Percentiles rank a stretch among this genome's conserved stretches.
These are phyloP conservation scores for Lentinula guzmanii DNA, from an alignment of 768 basidiomycete genomes.

Conservation along the genomic window DNA sequence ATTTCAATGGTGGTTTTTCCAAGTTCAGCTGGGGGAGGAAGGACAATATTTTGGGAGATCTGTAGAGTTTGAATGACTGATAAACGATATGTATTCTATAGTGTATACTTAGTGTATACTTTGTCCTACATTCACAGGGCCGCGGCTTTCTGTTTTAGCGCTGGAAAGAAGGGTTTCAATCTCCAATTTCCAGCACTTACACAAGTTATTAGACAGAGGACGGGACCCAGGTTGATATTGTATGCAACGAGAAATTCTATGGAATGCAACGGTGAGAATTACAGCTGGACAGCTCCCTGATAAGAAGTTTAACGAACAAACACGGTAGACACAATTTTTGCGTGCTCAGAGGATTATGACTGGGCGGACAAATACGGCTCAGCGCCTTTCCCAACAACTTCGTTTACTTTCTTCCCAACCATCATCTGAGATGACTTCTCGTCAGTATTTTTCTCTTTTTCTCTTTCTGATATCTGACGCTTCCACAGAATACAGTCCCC, in stretches of 20 bases:
- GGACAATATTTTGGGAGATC: slow-evolving; percentile 30
- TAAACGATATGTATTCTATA: neutral
- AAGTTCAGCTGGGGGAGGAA: slow-evolving; percentile 29
- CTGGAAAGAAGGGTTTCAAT: neutral
- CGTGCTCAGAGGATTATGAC: slow-evolving; percentile 1
- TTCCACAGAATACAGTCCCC: slow-evolving; percentile 58
- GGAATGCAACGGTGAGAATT: slow-evolving; percentile 4
- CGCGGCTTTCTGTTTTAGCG: neutral
- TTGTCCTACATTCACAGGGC: too few relatives aligned
- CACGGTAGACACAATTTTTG: neutral
- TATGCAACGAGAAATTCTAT: slow-evolving; percentile 1
- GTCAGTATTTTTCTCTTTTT: slow-evolving; percentile 30
- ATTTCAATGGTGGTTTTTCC: slow-evolving; percentile 79
- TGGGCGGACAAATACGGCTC: slow-evolving; percentile 30
- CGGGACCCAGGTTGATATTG: neutral
- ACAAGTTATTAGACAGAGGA: neutral
- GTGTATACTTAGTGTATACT: too few relatives aligned
- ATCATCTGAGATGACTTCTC: slow-evolving; percentile 42
- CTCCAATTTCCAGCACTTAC: neutral
- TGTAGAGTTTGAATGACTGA: neutral
- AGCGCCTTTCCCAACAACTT: slow-evolving; percentile 60
- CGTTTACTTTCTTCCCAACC: slow-evolving; percentile 45
- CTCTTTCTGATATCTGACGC: slow-evolving; percentile 11
- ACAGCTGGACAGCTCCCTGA: neutral
- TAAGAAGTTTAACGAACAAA: neutral